These are phyloP conservation scores for Trapa bicornis DNA, from an alignment of 345 rosid genomes.

Conservation along the genomic window DNA sequence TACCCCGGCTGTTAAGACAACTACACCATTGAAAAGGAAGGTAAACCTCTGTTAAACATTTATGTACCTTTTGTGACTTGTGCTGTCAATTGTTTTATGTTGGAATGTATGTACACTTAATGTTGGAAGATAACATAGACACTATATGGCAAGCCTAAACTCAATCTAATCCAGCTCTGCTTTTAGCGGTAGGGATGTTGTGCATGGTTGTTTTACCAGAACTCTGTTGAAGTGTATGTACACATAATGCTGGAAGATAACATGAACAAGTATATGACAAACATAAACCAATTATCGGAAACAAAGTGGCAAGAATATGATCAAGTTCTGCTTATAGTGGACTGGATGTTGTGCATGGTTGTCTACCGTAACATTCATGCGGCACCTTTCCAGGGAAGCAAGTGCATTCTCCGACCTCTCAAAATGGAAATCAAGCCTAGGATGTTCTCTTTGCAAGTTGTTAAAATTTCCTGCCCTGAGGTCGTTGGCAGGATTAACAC, in stretches of 20 bases:
- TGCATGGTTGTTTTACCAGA: too few species aligned
- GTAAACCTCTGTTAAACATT: constrained; percentile 19
- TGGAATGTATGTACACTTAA: neutral
- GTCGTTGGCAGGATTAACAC: constrained; percentile 27
- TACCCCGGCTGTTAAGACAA: constrained; percentile 51
- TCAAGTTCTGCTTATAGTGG: constrained; percentile 4
- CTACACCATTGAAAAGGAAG: constrained; percentile 57
- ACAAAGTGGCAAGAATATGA: neutral
- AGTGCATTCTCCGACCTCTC: constrained; percentile 40
- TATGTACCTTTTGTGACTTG: neutral
- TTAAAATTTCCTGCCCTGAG: constrained; percentile 29
- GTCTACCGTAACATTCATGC: constrained; percentile 31
- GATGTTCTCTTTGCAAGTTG: constrained; percentile 33
- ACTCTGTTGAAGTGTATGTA: neutral
- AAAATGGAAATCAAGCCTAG: constrained; percentile 34
- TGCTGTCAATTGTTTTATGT: neutral
- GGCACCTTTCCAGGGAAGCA: constrained; percentile 43
- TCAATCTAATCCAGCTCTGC: too few species aligned
- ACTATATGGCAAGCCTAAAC: too few species aligned
- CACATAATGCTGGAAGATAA: neutral
- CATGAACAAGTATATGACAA: neutral
- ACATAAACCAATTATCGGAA: neutral
- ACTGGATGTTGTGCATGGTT: constrained; percentile 13
- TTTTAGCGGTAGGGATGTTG: too few species aligned
- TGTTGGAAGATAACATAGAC: neutral